Base-by-base conservation (phyloP, 257 asterid genomes). In the Lycium ferocissimum region DNA sequence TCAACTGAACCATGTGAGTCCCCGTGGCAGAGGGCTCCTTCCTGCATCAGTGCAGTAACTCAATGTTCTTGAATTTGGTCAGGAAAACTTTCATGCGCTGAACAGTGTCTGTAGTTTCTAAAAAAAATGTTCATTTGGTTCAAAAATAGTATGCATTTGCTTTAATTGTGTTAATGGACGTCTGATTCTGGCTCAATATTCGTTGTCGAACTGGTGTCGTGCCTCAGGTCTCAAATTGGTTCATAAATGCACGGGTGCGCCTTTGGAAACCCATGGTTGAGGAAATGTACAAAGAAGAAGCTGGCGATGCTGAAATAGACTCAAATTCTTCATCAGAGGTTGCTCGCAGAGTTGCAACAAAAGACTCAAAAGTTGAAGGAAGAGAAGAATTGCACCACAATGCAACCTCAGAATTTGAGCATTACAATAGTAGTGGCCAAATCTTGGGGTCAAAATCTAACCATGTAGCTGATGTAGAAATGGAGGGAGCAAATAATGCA, bases 241-340 rank as follows among this genome's bases (percentile, higher is more conserved):
- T 96, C 89, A 95, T 95, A 89, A 95, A 95, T 76, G 99, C 99
- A 15, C 86, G 98, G 65, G 98, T 95, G 58, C 95, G 99, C 5
- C 97, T 96, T 3, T 96, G 98, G 99, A 96, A 96, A 89, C 98
- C 99, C 40, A 94, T 96, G 99, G 97, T 96, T 20, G 99, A 94
- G 86, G 98, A 96, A 79, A 96, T 96, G 96, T 94, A 96, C 95
- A 93, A 92, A 86, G 98, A 94, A 89, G 99, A 96, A 88, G 85
- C 89, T 3, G 92, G 91, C 0, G 97, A 92, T 69, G 86, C 90
- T 20, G 92, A 94, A 57, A 85, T 90, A 86, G 94, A 92, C 86
- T 89, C 97, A 3, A 93, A 84, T 79, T 93, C 97, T 66, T 91
- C 97, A 20, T 87, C 97, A 0, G 97, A 93, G 17, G 78, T 88